Base-by-base conservation (phyloP, 768 basidiomycete species). In the Hypsizygus marmoreus region DNA sequence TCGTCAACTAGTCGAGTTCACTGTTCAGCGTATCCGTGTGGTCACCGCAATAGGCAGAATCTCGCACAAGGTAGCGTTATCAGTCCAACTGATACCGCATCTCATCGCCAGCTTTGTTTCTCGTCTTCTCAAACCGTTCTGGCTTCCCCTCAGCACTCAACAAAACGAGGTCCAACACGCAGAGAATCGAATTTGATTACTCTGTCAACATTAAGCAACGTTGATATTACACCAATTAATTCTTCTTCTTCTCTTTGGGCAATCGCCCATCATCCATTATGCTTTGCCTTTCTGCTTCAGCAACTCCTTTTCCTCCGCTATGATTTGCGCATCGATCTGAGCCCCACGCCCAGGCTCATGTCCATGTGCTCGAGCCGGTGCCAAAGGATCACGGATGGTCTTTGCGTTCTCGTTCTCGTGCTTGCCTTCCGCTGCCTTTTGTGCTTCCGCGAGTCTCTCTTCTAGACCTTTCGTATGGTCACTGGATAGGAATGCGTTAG, bases 331-430 rank as follows among this genome's bases (percentile, higher is more conserved):
- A 55, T 84, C 82, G n/a, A 81, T 70, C 56, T 75, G 61, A 1
- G 81, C 82, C 0, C 82, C 81, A 29, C 71, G 63, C 0, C 80
- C 81, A 0, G 82, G 81, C 49, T 82, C 65, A 52, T 84, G 73
- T 0, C 81, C 79, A 42, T 83, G 81, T 12, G 67, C 58, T n/a
- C 59, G 61, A 1, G 80, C 80, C 8, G 76, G 77, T 34, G 69
- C 69, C 20, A 76, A 57, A 10, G 81, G 80, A 44, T 81, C 72
- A 0, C 62, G 60, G 23, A 67, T 58, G 0, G 70, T 69, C 31
- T 68, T 57, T 4, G 54, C 45, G 30, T 70, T 64, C n/a, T 68
- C 40, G 34, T 70, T 61, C 11, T 49, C 50, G 8, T 63, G 60
- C 4, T 45, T 47, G 9, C 61, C 62, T n/a, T n/a, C n/a, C n/a